These are phyloP conservation scores for Pseudofabraea citricarpa DNA, from an alignment of 2,329 filamentous ascomycete genomes.

Conservation along the genomic window DNA sequence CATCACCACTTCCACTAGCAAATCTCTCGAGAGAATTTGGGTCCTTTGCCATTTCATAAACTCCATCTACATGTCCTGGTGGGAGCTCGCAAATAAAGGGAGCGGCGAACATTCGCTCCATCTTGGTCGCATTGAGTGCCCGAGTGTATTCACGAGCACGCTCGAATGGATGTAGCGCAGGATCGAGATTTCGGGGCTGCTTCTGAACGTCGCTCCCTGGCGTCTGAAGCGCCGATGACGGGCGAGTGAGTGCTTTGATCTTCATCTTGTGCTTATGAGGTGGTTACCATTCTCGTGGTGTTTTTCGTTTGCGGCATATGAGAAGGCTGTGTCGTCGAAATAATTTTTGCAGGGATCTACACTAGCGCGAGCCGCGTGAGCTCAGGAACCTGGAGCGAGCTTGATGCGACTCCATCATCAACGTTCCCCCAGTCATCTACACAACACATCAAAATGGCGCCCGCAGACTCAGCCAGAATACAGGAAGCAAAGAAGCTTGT, in stretches of 20 bases:
- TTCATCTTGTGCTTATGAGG: slow-evolving; percentile 35
- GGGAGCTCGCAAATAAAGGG: slow-evolving; percentile 86
- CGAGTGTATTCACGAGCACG: slow-evolving; percentile 80
- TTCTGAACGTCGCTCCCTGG: slow-evolving; percentile 62
- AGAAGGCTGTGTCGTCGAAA: slow-evolving; percentile 12
- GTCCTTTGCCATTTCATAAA: slow-evolving; percentile 77
- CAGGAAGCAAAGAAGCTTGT: slow-evolving; percentile 82
- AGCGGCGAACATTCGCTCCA: slow-evolving; percentile 86
- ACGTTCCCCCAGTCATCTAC: slow-evolving; percentile 12
- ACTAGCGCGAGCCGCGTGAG: slow-evolving; percentile 15
- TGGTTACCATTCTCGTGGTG: slow-evolving; percentile 12
- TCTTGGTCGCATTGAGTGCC: slow-evolving; percentile 78
- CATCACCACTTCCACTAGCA: slow-evolving; percentile 84
- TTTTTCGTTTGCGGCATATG: too few species aligned
- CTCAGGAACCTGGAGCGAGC: slow-evolving; percentile 8
- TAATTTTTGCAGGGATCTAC: slow-evolving; percentile 17
- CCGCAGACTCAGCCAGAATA: slow-evolving; percentile 61
- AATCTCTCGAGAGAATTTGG: slow-evolving; percentile 68
- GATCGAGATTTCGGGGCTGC: slow-evolving; percentile 70
- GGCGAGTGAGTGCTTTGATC: slow-evolving; percentile 63
- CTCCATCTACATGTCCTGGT: slow-evolving; percentile 86
- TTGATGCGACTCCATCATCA: slow-evolving; percentile 8
- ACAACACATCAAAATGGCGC: slow-evolving; percentile 42
- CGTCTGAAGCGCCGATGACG: slow-evolving; percentile 59
- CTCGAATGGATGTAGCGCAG: slow-evolving; percentile 85